A percentile compares a stretch with the other conserved stretches of the same genome.
Conservation (phyloP, 306 rosid species). For the Carpinus viminea region DNA sequence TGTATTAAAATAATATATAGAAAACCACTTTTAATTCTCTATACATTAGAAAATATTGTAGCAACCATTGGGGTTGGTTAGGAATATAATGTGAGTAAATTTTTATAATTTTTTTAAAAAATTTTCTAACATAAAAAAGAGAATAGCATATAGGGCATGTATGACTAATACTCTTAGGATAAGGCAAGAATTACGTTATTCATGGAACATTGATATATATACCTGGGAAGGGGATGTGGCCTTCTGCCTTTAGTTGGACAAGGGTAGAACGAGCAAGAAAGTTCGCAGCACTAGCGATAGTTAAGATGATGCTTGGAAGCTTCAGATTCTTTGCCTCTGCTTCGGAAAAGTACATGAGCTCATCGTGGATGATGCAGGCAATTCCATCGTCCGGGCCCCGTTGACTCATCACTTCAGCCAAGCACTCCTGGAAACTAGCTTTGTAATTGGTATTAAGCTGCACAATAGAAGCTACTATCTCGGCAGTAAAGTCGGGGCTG, state of each 20-base stretch:
- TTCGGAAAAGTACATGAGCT: conserved; percentile 24
- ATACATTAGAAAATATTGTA: too few relatives aligned
- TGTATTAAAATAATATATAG: too few relatives aligned
- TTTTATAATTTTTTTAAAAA: too few relatives aligned
- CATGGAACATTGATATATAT: background rate
- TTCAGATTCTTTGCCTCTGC: conserved; percentile 31
- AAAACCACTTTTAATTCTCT: too few relatives aligned
- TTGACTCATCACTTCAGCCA: conserved; percentile 12
- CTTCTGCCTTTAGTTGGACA: conserved; percentile 20
- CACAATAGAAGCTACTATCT: background rate
- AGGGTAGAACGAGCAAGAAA: conserved; percentile 29
- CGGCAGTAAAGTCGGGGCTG: conserved; percentile 22
- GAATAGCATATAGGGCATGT: too few relatives aligned
- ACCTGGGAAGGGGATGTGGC: conserved; percentile 40
- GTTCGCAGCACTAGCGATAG: conserved; percentile 37
- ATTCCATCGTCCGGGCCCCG: conserved; percentile 23
- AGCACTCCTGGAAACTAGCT: conserved; percentile 25
- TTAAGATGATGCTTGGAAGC: conserved; percentile 31
- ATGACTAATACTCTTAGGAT: too few relatives aligned
- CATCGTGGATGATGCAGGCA: conserved; percentile 42
- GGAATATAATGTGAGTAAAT: too few relatives aligned
- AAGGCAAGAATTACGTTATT: too few relatives aligned
- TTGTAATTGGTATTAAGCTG: conserved; percentile 26
- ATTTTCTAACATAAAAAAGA: too few relatives aligned
- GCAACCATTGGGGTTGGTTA: too few relatives aligned